Evolutionary conservation across 306 rosid genomes (phyloP).

Genomic region (Sesbania bispinosa): DNA sequence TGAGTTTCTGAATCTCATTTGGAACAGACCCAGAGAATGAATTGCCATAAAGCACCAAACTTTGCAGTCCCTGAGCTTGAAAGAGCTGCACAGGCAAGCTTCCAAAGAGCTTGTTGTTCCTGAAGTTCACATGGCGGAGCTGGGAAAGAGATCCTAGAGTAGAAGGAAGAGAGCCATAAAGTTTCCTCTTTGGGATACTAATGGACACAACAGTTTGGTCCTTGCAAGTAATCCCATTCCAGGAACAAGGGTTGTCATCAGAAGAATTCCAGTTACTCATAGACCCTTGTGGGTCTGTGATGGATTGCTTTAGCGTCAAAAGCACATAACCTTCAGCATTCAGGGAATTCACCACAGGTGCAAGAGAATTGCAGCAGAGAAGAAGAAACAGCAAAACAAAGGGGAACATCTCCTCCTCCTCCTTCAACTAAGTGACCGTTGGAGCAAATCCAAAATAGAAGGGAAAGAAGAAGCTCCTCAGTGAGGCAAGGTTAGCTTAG

Average conservation of each 20-base stretch:
- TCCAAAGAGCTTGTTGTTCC: conserved; percentile 73
- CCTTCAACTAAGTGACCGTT: conserved; percentile 40
- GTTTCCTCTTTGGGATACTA: conserved; percentile 80
- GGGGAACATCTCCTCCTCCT: conserved; percentile 25
- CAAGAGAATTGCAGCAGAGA: conserved; percentile 43
- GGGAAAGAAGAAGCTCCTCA: conserved; percentile 15
- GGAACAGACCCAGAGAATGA: conserved; percentile 84
- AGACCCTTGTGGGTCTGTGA: conserved; percentile 68
- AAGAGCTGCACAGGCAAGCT: conserved; percentile 67
- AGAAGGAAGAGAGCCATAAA: conserved; percentile 76
- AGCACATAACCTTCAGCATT: conserved; percentile 73
- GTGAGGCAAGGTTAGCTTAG: conserved; percentile 26
- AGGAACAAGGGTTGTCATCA: conserved; percentile 72
- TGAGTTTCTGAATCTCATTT: conserved; percentile 69
- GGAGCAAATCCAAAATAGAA: conserved; percentile 10
- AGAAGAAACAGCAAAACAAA: conserved; percentile 33
- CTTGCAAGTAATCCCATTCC: conserved; percentile 93
- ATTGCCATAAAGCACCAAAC: conserved; percentile 93
- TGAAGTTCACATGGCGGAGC: conserved; percentile 85
- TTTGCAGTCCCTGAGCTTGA: conserved; percentile 73
- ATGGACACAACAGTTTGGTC: conserved; percentile 71
- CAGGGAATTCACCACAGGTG: conserved; percentile 43
- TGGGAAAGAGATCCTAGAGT: conserved; percentile 63
- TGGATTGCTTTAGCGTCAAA: conserved; percentile 58
- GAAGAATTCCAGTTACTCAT: conserved; percentile 84